These are phyloP conservation scores for Protostelium mycophagum DNA, from an alignment of 78 protist species.

Conservation along the genomic window DNA sequence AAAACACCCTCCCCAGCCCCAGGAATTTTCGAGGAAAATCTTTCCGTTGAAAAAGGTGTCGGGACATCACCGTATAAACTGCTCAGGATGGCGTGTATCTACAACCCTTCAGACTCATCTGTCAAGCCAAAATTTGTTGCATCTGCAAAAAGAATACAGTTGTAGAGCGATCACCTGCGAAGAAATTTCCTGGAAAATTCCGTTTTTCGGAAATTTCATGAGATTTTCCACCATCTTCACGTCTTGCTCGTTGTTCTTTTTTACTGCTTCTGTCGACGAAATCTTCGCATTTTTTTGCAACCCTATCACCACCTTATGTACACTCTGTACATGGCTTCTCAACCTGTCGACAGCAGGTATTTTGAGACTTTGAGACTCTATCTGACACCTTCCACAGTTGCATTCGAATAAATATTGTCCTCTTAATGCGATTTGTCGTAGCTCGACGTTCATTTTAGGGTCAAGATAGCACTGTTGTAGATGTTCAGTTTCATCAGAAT, in stretches of 20 bases:
- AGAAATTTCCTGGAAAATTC: neutral
- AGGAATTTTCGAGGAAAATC: neutral
- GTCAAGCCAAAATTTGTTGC: too few species aligned
- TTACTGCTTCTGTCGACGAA: neutral
- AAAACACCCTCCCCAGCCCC: neutral
- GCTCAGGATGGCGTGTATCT: neutral
- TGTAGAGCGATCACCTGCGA: neutral
- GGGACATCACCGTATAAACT: neutral
- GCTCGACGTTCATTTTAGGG: neutral
- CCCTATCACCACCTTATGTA: neutral
- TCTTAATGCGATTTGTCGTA: neutral
- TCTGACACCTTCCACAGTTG: neutral
- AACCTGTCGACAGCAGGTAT: too few species aligned
- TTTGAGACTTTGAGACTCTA: too few species aligned
- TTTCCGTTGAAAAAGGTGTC: neutral
- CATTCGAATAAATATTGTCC: neutral
- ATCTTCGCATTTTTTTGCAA: neutral
- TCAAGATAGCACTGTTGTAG: neutral
- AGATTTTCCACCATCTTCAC: neutral
- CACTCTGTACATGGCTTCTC: too few species aligned
- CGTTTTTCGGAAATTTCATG: neutral
- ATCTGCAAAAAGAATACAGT: too few species aligned
- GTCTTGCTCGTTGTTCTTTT: neutral
- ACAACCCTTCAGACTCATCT: neutral
- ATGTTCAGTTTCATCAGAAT: too few species aligned